Evolutionary conservation across 148 eudicot species (phyloP).

Genomic region (Chenopodium quinoa): DNA sequence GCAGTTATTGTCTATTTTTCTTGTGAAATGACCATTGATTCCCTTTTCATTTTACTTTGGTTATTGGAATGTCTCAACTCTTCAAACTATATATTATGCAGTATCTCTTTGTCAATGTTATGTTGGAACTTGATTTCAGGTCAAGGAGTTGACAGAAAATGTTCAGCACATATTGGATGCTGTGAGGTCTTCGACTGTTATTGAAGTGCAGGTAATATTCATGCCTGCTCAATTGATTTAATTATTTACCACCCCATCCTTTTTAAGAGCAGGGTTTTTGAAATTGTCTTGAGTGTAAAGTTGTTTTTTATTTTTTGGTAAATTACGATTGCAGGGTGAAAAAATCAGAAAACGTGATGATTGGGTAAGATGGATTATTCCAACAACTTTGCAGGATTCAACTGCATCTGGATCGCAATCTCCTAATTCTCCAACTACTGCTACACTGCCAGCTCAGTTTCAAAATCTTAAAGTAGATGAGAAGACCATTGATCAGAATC

Average conservation of each 20-base stretch:
- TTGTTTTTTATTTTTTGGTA: too few species aligned
- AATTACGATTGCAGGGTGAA: conserved; percentile 49
- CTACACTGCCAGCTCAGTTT: conserved; percentile 33
- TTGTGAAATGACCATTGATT: neutral
- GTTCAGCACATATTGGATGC: conserved; percentile 60
- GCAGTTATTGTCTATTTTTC: neutral
- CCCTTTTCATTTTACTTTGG: neutral
- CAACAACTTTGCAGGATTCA: conserved; percentile 40
- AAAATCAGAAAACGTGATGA: conserved; percentile 65
- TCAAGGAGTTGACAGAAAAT: conserved; percentile 53
- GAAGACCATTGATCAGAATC: conserved; percentile 19
- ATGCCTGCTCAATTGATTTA: neutral
- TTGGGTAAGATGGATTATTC: conserved; percentile 68
- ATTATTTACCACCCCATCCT: too few species aligned
- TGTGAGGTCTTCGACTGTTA: conserved; percentile 50
- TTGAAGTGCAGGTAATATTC: conserved; percentile 69
- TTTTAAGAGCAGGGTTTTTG: neutral
- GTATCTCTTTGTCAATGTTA: neutral
- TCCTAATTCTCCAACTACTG: conserved; percentile 24
- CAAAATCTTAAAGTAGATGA: conserved; percentile 49
- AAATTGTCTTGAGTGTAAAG: neutral
- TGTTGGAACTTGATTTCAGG: conserved; percentile 40
- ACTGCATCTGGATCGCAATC: conserved; percentile 36
- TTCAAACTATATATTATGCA: neutral
- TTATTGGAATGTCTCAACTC: neutral